Evolutionary conservation across 108 stramenopile species (phyloP).

Genomic region (Nitzschia palea): DNA sequence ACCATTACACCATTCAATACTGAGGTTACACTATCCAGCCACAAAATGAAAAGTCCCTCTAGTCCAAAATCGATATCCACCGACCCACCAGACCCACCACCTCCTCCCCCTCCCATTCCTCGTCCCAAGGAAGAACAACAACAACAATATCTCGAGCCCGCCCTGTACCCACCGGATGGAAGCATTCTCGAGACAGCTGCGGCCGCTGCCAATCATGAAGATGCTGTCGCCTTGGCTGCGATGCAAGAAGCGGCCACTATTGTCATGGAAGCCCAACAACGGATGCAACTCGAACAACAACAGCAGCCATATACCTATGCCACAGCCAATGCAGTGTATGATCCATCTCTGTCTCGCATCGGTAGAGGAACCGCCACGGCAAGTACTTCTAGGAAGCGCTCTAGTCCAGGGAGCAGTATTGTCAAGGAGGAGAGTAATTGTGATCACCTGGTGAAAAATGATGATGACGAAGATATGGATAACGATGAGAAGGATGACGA

Average conservation of each 20-base stretch:
- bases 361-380: no score
- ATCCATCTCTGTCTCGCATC: no score
- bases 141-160: background rate
- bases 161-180: background rate
- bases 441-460: no score
- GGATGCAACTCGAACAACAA: background rate
- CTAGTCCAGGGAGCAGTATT: no score
- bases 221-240: conserved; percentile 16
- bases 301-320: background rate
- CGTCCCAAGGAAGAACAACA: background rate
- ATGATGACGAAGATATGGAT: no score
- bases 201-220: conserved; percentile 1
- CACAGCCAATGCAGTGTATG: background rate
- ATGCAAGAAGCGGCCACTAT: conserved; percentile 24
- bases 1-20: no score
- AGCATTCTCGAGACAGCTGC: background rate
- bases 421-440: no score
- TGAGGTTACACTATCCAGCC: no score
- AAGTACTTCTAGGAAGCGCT: no score
- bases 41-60: no score
- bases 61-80: no score
- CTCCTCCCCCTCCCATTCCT: background rate
- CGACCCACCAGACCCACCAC: background rate
- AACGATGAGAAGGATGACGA: no score
- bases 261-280: conserved; percentile 3